A percentile compares a stretch with the other conserved stretches of the same genome.
These are phyloP conservation scores for Starmerella kuoi DNA, from an alignment of 805 yeast species.

Conservation along the genomic window DNA sequence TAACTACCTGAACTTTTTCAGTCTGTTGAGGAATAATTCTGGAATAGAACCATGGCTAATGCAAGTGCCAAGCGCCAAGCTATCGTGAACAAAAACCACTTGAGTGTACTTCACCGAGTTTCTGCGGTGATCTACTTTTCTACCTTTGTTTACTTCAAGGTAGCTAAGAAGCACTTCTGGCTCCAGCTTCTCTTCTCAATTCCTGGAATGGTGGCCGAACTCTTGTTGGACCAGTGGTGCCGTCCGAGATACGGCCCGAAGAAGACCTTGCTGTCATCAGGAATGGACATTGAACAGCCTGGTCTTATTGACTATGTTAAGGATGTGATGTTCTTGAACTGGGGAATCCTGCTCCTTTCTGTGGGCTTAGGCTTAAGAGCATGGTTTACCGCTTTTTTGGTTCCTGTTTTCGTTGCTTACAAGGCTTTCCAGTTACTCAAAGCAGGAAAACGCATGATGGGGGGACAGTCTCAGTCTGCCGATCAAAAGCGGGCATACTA, in stretches of 20 bases:
- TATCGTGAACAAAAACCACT: slow-evolving; percentile 26
- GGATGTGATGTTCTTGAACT: slow-evolving; percentile 55
- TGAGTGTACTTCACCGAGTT: slow-evolving; percentile 28
- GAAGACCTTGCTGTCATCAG: slow-evolving; percentile 37
- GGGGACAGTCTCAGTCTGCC: slow-evolving; percentile 3
- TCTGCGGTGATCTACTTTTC: slow-evolving; percentile 33
- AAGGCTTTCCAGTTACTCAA: slow-evolving; percentile 19
- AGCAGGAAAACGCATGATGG: slow-evolving; percentile 16
- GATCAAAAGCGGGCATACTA: too few relatives aligned
- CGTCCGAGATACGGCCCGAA: slow-evolving; percentile 43
- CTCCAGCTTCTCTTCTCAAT: slow-evolving; percentile 35
- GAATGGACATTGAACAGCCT: slow-evolving; percentile 46
- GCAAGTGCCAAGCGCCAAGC: slow-evolving; percentile 36
- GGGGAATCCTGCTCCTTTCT: slow-evolving; percentile 45
- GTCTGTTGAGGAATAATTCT: too few relatives aligned
- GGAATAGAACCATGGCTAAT: too few relatives aligned
- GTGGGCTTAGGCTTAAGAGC: slow-evolving; percentile 45
- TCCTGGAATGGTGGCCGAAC: slow-evolving; percentile 38
- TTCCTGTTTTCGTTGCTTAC: slow-evolving; percentile 19
- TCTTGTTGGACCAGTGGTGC: slow-evolving; percentile 46
- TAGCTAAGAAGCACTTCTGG: slow-evolving; percentile 37
- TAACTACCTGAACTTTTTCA: too few relatives aligned
- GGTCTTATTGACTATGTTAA: slow-evolving; percentile 66
- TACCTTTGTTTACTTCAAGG: slow-evolving; percentile 31
- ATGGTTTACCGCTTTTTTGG: slow-evolving; percentile 41